Percentiles rank a stretch among this genome's conserved stretches.
These are phyloP conservation scores for Ceratobasidium sp. DNA, from an alignment of 1,284 basidiomycete species.

Conservation along the genomic window DNA sequence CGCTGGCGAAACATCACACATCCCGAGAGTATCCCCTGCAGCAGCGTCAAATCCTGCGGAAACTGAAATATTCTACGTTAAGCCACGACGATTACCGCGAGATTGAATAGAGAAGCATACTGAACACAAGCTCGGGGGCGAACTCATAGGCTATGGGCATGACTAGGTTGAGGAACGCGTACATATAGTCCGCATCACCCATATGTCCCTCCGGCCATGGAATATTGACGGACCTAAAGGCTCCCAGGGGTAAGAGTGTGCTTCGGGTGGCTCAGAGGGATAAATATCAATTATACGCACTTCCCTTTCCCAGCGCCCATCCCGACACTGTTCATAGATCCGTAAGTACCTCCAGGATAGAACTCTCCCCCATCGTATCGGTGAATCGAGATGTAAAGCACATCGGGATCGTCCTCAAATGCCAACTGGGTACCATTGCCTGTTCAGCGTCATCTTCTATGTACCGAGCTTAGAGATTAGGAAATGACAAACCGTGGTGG, in stretches of 20 bases:
- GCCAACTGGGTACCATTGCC: conserved; percentile 97
- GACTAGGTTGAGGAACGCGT: conserved; percentile 94
- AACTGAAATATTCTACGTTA: conserved; percentile 65
- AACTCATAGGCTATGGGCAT: conserved; percentile 99
- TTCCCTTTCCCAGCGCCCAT: conserved; percentile 85
- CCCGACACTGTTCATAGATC: conserved; percentile 87
- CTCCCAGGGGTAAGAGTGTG: conserved; percentile 48
- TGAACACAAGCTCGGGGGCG: conserved; percentile 94
- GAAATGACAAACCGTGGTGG: conserved; percentile 80
- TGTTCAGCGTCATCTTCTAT: conserved; percentile 53
- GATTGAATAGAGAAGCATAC: conserved; percentile 64
- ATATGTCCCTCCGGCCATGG: conserved; percentile 94
- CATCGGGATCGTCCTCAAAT: conserved; percentile 91
- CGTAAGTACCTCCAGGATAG: conserved; percentile 94
- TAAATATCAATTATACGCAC: conserved; percentile 65
- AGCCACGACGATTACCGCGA: neutral
- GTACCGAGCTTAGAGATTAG: neutral
- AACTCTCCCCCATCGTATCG: conserved; percentile 92
- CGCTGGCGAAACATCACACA: conserved; percentile 90
- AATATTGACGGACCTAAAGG: conserved; percentile 89
- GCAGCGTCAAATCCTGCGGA: conserved; percentile 99
- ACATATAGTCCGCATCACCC: conserved; percentile 95
- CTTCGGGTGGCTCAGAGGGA: neutral
- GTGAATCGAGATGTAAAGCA: conserved; percentile 97
- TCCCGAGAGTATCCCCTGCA: conserved; percentile 90